phyloP scores from a whole-genome alignment of 768 basidiomycete species.

The Tylopilus sp. region DNA sequence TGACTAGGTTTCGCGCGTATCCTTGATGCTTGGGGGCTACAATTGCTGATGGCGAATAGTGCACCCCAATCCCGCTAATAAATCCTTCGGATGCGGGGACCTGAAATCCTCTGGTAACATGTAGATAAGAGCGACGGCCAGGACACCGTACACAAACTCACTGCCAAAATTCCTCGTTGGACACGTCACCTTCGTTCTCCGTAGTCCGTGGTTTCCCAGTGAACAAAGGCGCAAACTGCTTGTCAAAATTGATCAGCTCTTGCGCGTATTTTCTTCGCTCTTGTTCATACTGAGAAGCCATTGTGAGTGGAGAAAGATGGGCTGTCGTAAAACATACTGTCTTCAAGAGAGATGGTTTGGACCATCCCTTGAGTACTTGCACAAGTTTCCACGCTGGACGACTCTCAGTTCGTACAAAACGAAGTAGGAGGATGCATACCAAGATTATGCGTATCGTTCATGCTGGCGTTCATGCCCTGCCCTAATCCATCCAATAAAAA shows the following conservation, averaged over 20 bases:
- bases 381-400: background rate
- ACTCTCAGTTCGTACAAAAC: background rate
- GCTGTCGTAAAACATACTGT: background rate
- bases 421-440: background rate
- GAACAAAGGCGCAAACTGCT: background rate
- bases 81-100: background rate
- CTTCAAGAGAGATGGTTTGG: background rate
- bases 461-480: background rate
- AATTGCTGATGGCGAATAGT: background rate
- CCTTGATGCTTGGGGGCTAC: background rate
- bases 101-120: background rate
- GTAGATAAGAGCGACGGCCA: background rate
- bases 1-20: background rate
- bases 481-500: background rate
- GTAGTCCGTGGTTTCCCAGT: background rate
- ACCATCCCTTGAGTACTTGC: background rate
- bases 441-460: background rate
- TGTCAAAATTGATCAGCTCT: background rate
- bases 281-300: slow-evolving; percentile 1
- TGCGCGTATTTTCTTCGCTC: background rate
- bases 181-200: background rate
- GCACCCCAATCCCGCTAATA: background rate
- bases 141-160: background rate
- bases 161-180: background rate
- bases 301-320: background rate